These are phyloP conservation scores for Strobilomyces dryophilus DNA, from an alignment of 768 basidiomycete species.

Conservation along the genomic window DNA sequence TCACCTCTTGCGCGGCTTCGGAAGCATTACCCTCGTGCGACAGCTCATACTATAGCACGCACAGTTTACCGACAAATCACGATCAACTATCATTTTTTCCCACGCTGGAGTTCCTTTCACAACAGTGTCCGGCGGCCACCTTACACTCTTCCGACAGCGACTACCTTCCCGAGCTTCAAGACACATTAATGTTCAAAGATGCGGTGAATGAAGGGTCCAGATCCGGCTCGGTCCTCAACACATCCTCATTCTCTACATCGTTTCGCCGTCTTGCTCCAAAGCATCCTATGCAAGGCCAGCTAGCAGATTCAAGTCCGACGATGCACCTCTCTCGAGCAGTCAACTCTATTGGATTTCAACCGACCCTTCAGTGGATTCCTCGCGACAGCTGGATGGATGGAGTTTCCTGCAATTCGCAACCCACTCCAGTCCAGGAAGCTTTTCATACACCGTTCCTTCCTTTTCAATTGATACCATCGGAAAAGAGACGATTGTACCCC, in stretches of 20 bases:
- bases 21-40: constrained; percentile 2
- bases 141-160: constrained; percentile 2
- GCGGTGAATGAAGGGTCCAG: constrained; percentile 9
- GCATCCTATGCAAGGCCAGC: constrained; percentile 21
- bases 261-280: constrained; percentile 31
- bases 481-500: constrained; percentile 7
- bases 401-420: constrained; percentile 4
- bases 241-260: constrained; percentile 27
- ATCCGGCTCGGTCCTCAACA: constrained; percentile 6
- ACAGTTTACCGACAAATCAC: constrained; percentile 7
- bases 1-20: constrained; percentile 1
- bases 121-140: constrained; percentile 1
- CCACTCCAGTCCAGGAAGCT: constrained; percentile 28
- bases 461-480: constrained; percentile 18
- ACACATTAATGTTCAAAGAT: constrained; percentile 13
- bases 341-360: constrained; percentile 14
- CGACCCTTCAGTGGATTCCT: constrained; percentile 12
- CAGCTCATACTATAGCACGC: not conserved
- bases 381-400: constrained; percentile 9
- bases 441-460: constrained; percentile 26
- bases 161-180: constrained; percentile 14
- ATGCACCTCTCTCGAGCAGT: constrained; percentile 6
- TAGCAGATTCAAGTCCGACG: constrained; percentile 16
- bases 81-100: constrained; percentile 1
- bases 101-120: constrained; percentile 10